A percentile compares a stretch with the other conserved stretches of the same genome.
phyloP scores from a whole-genome alignment of 345 rosid genomes.

The Trapa incisa region DNA sequence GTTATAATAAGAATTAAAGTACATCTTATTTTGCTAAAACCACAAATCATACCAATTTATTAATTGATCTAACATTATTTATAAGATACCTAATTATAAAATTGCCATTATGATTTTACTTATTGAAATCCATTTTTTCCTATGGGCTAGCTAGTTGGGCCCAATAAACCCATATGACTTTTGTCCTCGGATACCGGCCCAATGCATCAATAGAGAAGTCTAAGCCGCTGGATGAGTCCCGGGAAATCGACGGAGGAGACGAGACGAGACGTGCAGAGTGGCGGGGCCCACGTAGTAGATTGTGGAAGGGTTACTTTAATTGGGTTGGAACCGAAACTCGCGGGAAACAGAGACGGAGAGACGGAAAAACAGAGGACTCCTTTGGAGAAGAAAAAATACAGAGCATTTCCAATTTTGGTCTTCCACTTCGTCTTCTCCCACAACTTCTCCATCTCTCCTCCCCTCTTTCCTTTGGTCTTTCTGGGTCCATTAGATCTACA shows the following conservation, averaged over 20 bases:
- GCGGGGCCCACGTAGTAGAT: constrained; percentile 26
- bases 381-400: constrained; percentile 1
- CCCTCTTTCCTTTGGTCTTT: background rate
- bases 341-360: constrained; percentile 14
- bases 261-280: constrained; percentile 30
- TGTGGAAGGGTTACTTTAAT: constrained; percentile 9
- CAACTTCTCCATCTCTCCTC: constrained; percentile 4
- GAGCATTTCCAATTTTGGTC: background rate
- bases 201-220: background rate
- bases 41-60: too few species aligned
- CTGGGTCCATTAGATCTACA: constrained; percentile 7
- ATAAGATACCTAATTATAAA: too few species aligned
- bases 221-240: background rate
- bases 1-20: too few species aligned
- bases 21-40: too few species aligned
- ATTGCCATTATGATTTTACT: too few species aligned
- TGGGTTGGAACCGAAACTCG: constrained; percentile 31
- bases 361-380: constrained; percentile 13
- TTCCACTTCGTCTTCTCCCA: background rate
- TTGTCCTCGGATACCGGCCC: background rate
- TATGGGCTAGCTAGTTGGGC: background rate
- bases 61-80: too few species aligned
- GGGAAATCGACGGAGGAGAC: background rate
- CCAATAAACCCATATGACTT: background rate
- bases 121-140: too few species aligned